A percentile compares a stretch with the other conserved stretches of the same genome.
Evolutionary conservation across 345 rosid genomes (phyloP).

Genomic region (Rhodomyrtus tomentosa): DNA sequence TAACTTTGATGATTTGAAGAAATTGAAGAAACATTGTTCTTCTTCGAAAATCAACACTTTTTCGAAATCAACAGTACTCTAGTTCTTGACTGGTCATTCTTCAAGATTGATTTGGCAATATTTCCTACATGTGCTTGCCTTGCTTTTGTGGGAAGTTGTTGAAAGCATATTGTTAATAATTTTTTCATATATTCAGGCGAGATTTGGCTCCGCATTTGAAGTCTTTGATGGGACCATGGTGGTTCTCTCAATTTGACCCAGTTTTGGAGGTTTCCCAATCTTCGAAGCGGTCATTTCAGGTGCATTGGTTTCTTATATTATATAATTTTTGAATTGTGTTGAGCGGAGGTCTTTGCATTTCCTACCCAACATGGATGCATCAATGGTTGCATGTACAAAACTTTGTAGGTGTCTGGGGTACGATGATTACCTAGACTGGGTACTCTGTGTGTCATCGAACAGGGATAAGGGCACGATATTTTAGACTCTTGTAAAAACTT

Average conservation of each 20-base stretch:
- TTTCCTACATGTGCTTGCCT: background rate
- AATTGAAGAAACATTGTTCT: no score
- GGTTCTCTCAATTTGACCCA: conserved; percentile 93
- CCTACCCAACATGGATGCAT: background rate
- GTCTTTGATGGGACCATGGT: conserved; percentile 96
- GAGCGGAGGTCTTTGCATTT: background rate
- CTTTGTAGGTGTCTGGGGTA: background rate
- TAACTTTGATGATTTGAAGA: no score
- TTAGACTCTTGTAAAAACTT: background rate
- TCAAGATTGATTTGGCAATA: background rate
- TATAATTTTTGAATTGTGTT: background rate
- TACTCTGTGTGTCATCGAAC: background rate
- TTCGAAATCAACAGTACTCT: no score
- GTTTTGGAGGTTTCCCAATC: conserved; percentile 79
- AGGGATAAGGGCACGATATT: background rate
- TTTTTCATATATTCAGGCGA: conserved; percentile 44
- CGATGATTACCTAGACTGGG: background rate
- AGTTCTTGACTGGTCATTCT: background rate
- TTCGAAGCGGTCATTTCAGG: conserved; percentile 88
- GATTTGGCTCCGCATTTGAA: conserved; percentile 86
- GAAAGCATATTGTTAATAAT: background rate
- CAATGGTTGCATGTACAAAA: background rate
- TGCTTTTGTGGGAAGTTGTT: background rate
- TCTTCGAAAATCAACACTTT: no score
- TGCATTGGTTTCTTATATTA: conserved; percentile 4